phyloP scores from a whole-genome alignment of 257 asterid genomes.

The Capsicum rhomboideum region DNA sequence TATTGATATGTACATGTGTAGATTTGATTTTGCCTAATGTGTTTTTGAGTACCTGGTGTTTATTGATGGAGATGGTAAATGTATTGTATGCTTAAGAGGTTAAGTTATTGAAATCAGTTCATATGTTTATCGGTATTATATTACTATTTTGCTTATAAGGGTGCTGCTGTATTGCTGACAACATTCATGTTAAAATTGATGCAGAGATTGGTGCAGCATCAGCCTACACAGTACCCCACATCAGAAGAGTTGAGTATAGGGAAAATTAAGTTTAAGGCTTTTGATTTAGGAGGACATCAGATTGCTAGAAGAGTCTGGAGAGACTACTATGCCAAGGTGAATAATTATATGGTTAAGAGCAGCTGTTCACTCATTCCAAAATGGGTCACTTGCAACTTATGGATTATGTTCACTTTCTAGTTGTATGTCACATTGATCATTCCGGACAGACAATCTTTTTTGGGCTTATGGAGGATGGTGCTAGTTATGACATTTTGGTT shows the following conservation, averaged over 20 bases:
- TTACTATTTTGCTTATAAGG: not conserved
- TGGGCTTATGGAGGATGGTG: not conserved
- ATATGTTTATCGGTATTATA: not conserved
- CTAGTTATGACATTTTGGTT: not conserved
- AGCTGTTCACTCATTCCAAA: not conserved
- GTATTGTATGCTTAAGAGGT: not conserved
- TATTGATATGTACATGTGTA: not conserved
- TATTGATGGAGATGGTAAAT: not conserved
- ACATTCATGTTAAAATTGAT: not conserved
- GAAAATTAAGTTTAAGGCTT: slow-evolving; percentile 36
- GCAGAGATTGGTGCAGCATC: slow-evolving; percentile 46
- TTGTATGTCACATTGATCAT: not conserved
- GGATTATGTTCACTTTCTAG: not conserved
- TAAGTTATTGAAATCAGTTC: not conserved
- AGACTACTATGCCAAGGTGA: slow-evolving; percentile 47
- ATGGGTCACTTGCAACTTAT: not conserved
- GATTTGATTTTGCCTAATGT: not conserved
- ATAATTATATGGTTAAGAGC: not conserved
- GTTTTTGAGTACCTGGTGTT: not conserved
- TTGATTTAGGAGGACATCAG: slow-evolving; percentile 48
- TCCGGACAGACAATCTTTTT: not conserved
- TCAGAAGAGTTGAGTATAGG: slow-evolving; percentile 49
- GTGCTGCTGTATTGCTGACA: not conserved
- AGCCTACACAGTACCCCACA: slow-evolving; percentile 48
- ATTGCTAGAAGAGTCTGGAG: slow-evolving; percentile 53